A percentile compares a stretch with the other conserved stretches of the same genome.
These are phyloP conservation scores for Metschnikowia gruessii DNA, from an alignment of 805 yeast species.

Conservation along the genomic window DNA sequence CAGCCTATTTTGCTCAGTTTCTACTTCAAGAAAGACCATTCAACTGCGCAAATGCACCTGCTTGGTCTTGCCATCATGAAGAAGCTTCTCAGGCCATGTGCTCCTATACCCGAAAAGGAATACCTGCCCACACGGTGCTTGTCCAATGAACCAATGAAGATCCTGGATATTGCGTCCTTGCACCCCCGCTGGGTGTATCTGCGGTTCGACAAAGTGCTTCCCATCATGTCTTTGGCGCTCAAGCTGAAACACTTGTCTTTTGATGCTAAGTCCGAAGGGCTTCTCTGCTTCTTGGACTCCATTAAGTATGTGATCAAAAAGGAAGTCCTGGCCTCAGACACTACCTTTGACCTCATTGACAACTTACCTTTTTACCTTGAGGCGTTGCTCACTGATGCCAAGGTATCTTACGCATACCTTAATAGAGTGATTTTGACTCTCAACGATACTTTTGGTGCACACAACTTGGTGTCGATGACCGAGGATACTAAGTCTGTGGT, in stretches of 20 bases:
- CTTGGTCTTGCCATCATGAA: constrained; percentile 30
- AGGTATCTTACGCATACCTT: constrained; percentile 21
- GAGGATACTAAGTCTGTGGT: constrained; percentile 12
- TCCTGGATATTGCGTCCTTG: constrained; percentile 32
- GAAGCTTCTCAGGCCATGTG: constrained; percentile 25
- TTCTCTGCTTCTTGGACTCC: constrained; percentile 26
- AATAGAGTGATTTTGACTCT: constrained; percentile 27
- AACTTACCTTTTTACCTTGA: constrained; percentile 28
- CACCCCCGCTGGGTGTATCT: constrained; percentile 34
- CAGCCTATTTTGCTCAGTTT: constrained; percentile 31
- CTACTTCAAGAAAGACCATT: constrained; percentile 31
- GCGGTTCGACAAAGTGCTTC: constrained; percentile 32
- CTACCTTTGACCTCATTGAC: constrained; percentile 33
- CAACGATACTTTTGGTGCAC: constrained; percentile 35
- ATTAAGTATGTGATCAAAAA: constrained; percentile 30
- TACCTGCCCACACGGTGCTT: constrained; percentile 32
- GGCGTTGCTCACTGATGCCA: constrained; percentile 20
- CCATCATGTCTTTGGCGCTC: constrained; percentile 24
- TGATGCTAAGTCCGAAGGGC: constrained; percentile 26
- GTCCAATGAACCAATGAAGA: constrained; percentile 29
- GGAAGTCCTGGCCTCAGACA: constrained; percentile 28
- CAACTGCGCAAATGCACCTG: constrained; percentile 25
- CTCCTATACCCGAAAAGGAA: constrained; percentile 21
- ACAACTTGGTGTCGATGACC: constrained; percentile 17
- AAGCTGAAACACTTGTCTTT: constrained; percentile 23